Evolutionary conservation across 495 filamentous ascomycete species (phyloP), one percentile per base, ranked within the genome.

Genomic region (Rhizodiscina lignyota): DNA sequence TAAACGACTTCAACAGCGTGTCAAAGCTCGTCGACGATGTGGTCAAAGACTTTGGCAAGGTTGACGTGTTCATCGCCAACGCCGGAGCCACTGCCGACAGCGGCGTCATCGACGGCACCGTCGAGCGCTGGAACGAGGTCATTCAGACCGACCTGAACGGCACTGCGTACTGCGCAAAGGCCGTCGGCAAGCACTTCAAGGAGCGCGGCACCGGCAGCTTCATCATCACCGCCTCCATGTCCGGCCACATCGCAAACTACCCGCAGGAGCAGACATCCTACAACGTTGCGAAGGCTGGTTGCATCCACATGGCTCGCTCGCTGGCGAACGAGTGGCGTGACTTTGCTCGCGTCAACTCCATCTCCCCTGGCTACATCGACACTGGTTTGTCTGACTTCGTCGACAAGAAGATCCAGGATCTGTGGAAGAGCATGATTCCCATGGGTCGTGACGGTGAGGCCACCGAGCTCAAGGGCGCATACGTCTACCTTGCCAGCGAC

Each of bases 271-370:
- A 93, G 55, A 67, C 77, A 6, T 71, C 78, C 15, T 94, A 94
- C 54, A 94, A 93, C 45, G 78, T 80, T 3, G 79, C 81, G 24
- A 94, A 94, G 61, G 77, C 83, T 8, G 85, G 70, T 8, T 69
- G 87, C 13, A 78, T 81, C 34, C 85, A 93, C 40, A 65, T 89
- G 68, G 71, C 70, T 57, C 73, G 67, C 52, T 79, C 76, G 15
- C 64, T 94, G 10, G 81, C 84, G 1, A 68, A 92, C 18, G 85
- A 93, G 53, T 92, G 83, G 83, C 70, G 79, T 16, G 74, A 73
- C 19, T 92, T 83, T 49, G 85, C 85, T 6, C 68, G 85, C 18
- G 77, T 68, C 35, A 94, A 94, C 56, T 72, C 72, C 17, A 58
- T 94, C 21, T 85, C 77, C 2, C 86, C 85, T 1, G 85, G 85